Evolutionary conservation across 352 stramenopile genomes (phyloP), one percentile per base, ranked within the genome.

Genomic region (Peronospora destructor): DNA sequence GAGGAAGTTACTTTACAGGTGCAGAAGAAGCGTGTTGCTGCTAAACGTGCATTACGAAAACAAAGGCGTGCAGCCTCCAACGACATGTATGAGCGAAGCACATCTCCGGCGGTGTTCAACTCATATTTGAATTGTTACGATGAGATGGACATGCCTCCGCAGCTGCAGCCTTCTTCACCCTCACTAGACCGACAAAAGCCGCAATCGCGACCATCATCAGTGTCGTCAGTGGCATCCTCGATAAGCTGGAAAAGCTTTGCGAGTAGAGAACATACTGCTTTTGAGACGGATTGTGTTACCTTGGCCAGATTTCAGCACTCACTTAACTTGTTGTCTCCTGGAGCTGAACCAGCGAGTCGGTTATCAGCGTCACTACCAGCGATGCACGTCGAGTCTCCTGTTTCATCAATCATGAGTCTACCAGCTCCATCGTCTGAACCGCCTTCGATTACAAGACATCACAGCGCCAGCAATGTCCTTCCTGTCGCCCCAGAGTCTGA

Each of bases 51-150:
- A 34, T 59, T 75, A 35, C 48, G 66, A 10, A 71, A 72, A 52
- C 61, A 75, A 36, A 52, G 53, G 16, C 62, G 66, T 12, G 61
- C 66, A 38, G 40, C 54, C n/a, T 75, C 66, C 13, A 61, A 65
- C 45, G 66, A 75, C 17, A 33, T 71, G 42, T 75, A 62, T 45
- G 66, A 75, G 45, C 58, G 61, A 45, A 69, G 64, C 37, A 62
- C 66, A 21, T 37, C 61, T 12, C 35, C 45, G 19, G 32, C 46
- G 37, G 38, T 44, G 0, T 50, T 61, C 1, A 28, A 57, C 26
- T 56, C 59, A 12, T 71, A 67, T 26, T 32, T 71, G 49, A 44
- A 65, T 17, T 71, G 62, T 38, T 68, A 67, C 37, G 58, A 71
- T 46, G 62, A 67, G 30, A 68, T 67, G 58, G 58, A 71, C 19